phyloP scores from a whole-genome alignment of 768 basidiomycete genomes.

The Tricholoma hemisulphureum region DNA sequence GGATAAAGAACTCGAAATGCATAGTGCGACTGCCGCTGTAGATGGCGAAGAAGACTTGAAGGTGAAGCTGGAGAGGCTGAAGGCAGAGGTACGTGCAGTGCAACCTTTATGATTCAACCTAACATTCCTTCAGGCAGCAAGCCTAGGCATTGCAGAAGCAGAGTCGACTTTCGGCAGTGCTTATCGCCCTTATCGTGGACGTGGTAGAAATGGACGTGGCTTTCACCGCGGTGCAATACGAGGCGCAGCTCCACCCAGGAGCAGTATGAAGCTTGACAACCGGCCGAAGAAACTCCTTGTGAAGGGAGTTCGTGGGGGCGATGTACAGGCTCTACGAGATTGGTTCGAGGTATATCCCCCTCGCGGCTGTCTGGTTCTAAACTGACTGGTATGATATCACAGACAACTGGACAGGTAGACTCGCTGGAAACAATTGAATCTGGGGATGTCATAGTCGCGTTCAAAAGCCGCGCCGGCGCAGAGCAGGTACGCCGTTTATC shows the following conservation, averaged over 20 bases:
- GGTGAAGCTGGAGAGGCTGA: slow-evolving; percentile 72
- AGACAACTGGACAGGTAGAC: slow-evolving; percentile 74
- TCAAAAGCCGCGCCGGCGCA: slow-evolving; percentile 69
- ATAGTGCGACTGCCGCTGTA: slow-evolving; percentile 38
- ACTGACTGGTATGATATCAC: not conserved
- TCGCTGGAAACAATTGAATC: slow-evolving; percentile 52
- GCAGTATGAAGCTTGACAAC: slow-evolving; percentile 88
- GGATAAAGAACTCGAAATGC: slow-evolving; percentile 83
- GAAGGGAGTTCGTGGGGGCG: slow-evolving; percentile 57
- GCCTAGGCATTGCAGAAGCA: slow-evolving; percentile 63
- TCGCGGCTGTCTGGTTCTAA: not conserved
- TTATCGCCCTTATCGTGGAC: slow-evolving; percentile 71
- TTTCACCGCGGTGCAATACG: slow-evolving; percentile 63
- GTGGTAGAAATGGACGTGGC: slow-evolving; percentile 58
- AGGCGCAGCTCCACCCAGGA: slow-evolving; percentile 58
- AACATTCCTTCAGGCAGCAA: slow-evolving; percentile 55
- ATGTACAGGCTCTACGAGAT: slow-evolving; percentile 61
- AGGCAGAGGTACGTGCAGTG: slow-evolving; percentile 63
- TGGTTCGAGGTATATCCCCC: slow-evolving; percentile 72
- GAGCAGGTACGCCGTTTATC: slow-evolving; percentile 56
- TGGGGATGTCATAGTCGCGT: slow-evolving; percentile 63
- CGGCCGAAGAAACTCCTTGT: slow-evolving; percentile 79
- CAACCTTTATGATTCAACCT: not conserved
- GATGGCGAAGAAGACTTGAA: slow-evolving; percentile 60
- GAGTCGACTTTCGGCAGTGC: slow-evolving; percentile 36